phyloP scores from a whole-genome alignment of 1,284 basidiomycete species.

The Vanrija pseudolonga region DNA sequence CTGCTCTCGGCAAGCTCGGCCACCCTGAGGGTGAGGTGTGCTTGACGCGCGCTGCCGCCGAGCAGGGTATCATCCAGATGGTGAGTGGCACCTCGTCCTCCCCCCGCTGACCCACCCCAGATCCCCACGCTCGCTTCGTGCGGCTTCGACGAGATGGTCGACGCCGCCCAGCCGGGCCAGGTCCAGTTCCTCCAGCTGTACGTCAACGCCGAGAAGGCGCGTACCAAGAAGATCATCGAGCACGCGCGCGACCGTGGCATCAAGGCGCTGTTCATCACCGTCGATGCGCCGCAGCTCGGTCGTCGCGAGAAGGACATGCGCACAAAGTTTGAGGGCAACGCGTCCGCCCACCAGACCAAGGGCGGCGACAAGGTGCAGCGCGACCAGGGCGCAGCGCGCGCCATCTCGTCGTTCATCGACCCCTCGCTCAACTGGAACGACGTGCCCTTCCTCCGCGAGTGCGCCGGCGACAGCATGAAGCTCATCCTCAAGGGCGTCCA shows the following conservation, averaged over 20 bases:
- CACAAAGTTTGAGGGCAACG: constrained; percentile 86
- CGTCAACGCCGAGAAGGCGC: constrained; percentile 76
- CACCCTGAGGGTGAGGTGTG: constrained; percentile 89
- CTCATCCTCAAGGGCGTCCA: constrained; percentile 90
- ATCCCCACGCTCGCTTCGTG: constrained; percentile 85
- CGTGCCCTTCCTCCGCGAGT: constrained; percentile 78
- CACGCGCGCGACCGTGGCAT: constrained; percentile 79
- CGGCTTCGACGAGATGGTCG: constrained; percentile 80
- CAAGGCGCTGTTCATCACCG: constrained; percentile 82
- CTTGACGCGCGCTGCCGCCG: constrained; percentile 77
- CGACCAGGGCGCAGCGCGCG: constrained; percentile 85
- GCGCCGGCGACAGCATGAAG: constrained; percentile 75
- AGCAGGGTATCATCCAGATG: constrained; percentile 82
- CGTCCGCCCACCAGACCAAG: constrained; percentile 61
- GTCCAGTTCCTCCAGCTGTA: constrained; percentile 78
- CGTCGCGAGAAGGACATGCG: constrained; percentile 94
- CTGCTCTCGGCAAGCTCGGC: constrained; percentile 68
- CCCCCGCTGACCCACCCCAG: constrained; percentile 45
- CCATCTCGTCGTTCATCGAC: constrained; percentile 96
- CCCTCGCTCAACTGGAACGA: constrained; percentile 83
- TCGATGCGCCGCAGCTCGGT: constrained; percentile 88
- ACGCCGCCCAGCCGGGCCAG: constrained; percentile 69
- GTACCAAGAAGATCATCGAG: constrained; percentile 76
- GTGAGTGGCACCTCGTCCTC: constrained; percentile 49
- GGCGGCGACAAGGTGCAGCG: constrained; percentile 64